Evolutionary conservation across 495 filamentous ascomycete species (phyloP).

Genomic region (Tuber magnatum): DNA sequence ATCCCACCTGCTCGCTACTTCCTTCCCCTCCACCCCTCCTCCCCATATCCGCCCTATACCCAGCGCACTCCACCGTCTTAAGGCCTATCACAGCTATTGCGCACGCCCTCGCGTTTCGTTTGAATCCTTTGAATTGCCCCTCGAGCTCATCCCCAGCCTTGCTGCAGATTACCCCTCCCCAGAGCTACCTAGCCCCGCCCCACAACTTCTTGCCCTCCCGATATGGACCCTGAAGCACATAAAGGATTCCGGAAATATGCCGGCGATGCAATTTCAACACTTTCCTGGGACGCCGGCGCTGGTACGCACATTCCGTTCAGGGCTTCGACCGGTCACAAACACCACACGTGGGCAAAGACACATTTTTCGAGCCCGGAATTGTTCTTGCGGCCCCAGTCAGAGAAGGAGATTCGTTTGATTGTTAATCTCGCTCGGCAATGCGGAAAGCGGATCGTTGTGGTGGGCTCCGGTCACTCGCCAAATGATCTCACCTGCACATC

Average conservation of each 20-base stretch:
- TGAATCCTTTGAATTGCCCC: background rate
- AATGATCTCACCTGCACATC: slow-evolving; percentile 89
- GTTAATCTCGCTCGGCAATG: slow-evolving; percentile 73
- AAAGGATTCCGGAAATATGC: slow-evolving; percentile 34
- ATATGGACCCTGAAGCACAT: slow-evolving; percentile 37
- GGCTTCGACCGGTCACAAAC: slow-evolving; percentile 59
- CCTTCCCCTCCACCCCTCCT: slow-evolving; percentile 7
- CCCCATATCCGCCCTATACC: background rate
- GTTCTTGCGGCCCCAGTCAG: slow-evolving; percentile 71
- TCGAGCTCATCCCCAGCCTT: slow-evolving; percentile 3
- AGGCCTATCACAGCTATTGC: slow-evolving; percentile 8
- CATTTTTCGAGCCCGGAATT: slow-evolving; percentile 81
- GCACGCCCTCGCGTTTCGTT: background rate
- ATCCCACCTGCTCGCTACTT: slow-evolving; percentile 8
- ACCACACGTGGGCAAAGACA: slow-evolving; percentile 96
- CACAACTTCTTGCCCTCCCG: slow-evolving; percentile 5
- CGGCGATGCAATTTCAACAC: slow-evolving; percentile 26
- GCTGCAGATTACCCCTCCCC: background rate
- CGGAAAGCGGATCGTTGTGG: slow-evolving; percentile 68
- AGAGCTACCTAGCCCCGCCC: background rate
- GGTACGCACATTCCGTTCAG: slow-evolving; percentile 61
- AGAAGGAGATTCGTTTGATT: slow-evolving; percentile 73
- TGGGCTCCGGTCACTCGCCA: slow-evolving; percentile 84
- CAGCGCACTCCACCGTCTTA: slow-evolving; percentile 3
- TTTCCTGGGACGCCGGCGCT: slow-evolving; percentile 34